Conservation (phyloP, 1,139 yeast species). For the Lodderomyces parapsilosis region DNA sequence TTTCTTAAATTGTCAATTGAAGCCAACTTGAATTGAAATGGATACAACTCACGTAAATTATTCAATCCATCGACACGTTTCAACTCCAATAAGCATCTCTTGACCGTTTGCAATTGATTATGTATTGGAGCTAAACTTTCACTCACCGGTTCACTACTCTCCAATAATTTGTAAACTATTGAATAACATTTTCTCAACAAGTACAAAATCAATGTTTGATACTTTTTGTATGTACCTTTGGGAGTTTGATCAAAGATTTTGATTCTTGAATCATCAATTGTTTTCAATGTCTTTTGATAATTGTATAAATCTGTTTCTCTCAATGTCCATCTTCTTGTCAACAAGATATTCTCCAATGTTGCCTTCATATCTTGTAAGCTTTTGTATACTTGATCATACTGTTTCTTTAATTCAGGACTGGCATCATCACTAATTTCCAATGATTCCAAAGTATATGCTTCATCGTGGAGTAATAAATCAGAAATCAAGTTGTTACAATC, state of each 20-base stretch:
- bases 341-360: constrained; percentile 73
- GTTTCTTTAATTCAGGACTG: constrained; percentile 11
- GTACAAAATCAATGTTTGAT: constrained; percentile 70
- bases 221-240: constrained; percentile 24
- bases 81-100: constrained; percentile 84
- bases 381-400: constrained; percentile 24
- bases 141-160: constrained; percentile 90
- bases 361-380: constrained; percentile 62
- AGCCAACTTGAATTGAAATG: constrained; percentile 91
- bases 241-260: constrained; percentile 18
- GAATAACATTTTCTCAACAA: constrained; percentile 88
- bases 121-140: constrained; percentile 91
- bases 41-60: constrained; percentile 83
- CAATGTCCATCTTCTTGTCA: constrained; percentile 95
- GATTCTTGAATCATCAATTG: constrained; percentile 68
- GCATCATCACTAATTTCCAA: constrained; percentile 19
- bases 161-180: constrained; percentile 80
- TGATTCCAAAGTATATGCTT: constrained; percentile 8
- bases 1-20: constrained; percentile 80
- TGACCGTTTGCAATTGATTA: constrained; percentile 87
- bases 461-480: constrained; percentile 54
- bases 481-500: constrained; percentile 75
- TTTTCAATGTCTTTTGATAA: constrained; percentile 71
- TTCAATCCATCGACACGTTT: constrained; percentile 91
- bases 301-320: constrained; percentile 89